These are phyloP conservation scores for Evernia prunastri DNA, from an alignment of 495 filamentous ascomycete genomes.

Conservation along the genomic window DNA sequence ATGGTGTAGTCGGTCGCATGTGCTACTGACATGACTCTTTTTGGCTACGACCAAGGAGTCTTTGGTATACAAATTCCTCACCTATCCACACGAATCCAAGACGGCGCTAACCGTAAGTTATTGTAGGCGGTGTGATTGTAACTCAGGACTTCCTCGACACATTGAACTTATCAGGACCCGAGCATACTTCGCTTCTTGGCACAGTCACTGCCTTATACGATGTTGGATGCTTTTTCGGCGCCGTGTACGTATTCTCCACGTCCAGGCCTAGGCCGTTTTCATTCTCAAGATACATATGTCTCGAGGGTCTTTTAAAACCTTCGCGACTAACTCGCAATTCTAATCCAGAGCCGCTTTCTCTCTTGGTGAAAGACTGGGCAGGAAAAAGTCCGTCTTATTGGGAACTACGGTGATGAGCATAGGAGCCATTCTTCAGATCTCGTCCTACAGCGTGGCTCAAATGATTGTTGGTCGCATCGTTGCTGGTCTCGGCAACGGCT, in stretches of 20 bases:
- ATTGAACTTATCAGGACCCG: conserved; percentile 42
- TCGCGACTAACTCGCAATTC: background rate
- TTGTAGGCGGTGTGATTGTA: conserved; percentile 47
- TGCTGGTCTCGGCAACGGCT: conserved; percentile 56
- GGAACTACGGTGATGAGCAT: conserved; percentile 54
- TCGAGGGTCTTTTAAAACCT: no score
- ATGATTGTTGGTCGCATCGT: conserved; percentile 60
- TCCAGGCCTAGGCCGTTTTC: background rate
- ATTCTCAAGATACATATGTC: background rate
- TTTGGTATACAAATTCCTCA: conserved; percentile 36
- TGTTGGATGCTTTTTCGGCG: conserved; percentile 31
- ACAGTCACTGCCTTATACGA: conserved; percentile 63
- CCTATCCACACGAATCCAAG: conserved; percentile 4
- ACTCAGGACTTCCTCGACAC: conserved; percentile 51
- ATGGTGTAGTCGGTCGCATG: conserved; percentile 40
- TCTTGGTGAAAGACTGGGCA: conserved; percentile 52
- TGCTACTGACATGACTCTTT: conserved; percentile 52
- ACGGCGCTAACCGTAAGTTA: conserved; percentile 9
- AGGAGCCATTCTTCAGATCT: conserved; percentile 56
- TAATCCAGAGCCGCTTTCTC: conserved; percentile 47
- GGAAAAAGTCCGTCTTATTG: conserved; percentile 51
- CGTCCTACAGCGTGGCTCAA: conserved; percentile 54
- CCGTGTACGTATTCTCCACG: background rate
- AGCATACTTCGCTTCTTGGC: conserved; percentile 43
- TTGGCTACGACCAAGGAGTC: conserved; percentile 57